Evolutionary conservation across 306 rosid genomes (phyloP), one percentile per base, ranked within the genome.

Genomic region (Glycine soja): DNA sequence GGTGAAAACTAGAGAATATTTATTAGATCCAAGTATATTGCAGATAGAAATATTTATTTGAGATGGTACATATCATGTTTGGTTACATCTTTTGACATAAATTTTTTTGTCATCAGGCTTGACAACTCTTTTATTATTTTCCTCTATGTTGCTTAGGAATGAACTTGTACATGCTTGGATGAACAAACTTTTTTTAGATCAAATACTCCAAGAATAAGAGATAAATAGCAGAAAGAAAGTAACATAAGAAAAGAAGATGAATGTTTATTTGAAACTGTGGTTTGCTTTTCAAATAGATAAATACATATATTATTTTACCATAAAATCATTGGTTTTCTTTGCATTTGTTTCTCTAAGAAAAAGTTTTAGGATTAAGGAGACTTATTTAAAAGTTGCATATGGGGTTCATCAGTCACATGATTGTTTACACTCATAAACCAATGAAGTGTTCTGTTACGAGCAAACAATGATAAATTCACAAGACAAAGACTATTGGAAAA

Each of bases 11-110:
- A 4, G 2, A 34, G 4, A 3, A 34, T 34, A 34, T 34, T 34
- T 34, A 34, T 4, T 4, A 34, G 4, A 4, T 34, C 38, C 4
- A 34, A 34, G 4, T 34, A 34, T 3, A 34, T 34, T 34, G 38
- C 61, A 62, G 75, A 54, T 38, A 45, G 70, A 63, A 47, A 6
- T 32, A 72, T 54, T 64, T 9, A 65, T 57, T 72, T 54, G 42
- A 64, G 36, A 78, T 64, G 7, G 16, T 65, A 53, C 34, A 69
- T 74, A 4, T 76, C 38, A 58, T 63, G 74, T 76, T 14, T 51
- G 45, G 64, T 81, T 61, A 70, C 88, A 68, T 83, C 53, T 70
- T 24, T 54, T 34, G 75, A 38, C n/a, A 47, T 67, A 74, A 47
- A 72, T n/a, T 8, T 59, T 59, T 36, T 51, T 36, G 81, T 50